Evolutionary conservation across 352 stramenopile species (phyloP), one percentile per base, ranked within the genome.

Genomic region (Phytophthora citrophthora): DNA sequence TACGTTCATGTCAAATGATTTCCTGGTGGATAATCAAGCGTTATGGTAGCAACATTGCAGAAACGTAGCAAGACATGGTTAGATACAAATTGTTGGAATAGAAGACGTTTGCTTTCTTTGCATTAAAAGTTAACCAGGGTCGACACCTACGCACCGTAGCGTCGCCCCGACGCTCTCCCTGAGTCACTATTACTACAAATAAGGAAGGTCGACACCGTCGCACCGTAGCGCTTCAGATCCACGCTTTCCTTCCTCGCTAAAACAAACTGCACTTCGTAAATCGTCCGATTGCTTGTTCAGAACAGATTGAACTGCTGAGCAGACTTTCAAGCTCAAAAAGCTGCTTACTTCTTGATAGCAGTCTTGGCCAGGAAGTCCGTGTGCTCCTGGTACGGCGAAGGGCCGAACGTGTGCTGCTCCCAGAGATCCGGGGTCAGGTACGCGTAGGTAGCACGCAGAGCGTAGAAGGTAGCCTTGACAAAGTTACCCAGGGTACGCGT

Each of bases 401-500:
- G 72, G 49, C 80, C 71, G 68, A 98, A 91, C 54, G 89, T 66
- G 77, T 97, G 98, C 69, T 99, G 94, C 80, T 97, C 94, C 98
- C 98, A 99, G 64, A 99, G 91, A 73, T 99, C 97, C 51, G 98
- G 98, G 68, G 91, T 97, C 74, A 99, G 82, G 94, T 99, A 99
- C 70, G 93, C 80, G 89, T 99, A 99, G 27, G 97, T 99, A 61
- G 96, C 96, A 41, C 88, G 85, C 23, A 99, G 88, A 45, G 98
- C 97, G 78, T 98, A 98, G 88, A 99, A 99, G 52, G 98, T 97
- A 40, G 97, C 98, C 96, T 99, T 99, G 76, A 99, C 97, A 79
- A 99, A 99, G 96, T 99, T 99, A 78, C 97, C 98, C 75, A 99
- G 96, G 61, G 98, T 99, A 79, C 97, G 96, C 68, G 98, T 99